phyloP scores from a whole-genome alignment of 345 rosid species.

The Linum lewisii region DNA sequence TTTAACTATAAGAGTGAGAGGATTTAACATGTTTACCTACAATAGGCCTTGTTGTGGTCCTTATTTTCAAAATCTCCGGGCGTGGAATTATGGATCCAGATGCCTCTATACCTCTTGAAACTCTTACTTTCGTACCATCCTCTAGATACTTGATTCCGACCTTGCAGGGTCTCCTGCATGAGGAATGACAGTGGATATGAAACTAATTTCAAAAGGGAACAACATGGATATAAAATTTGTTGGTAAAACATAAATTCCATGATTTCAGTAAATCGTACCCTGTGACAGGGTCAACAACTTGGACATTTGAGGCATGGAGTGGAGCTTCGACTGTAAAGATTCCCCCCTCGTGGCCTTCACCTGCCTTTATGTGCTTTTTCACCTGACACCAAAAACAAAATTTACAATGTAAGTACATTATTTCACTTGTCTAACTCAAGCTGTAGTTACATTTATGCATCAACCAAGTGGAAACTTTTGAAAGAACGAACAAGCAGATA shows the following conservation, averaged over 20 bases:
- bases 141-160: constrained; percentile 73
- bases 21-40: constrained; percentile 36
- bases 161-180: constrained; percentile 78
- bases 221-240: no score
- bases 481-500: neutral
- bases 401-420: neutral
- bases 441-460: neutral
- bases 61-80: constrained; percentile 83
- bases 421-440: neutral
- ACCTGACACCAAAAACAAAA: constrained; percentile 30
- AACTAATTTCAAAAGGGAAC: no score
- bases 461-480: neutral
- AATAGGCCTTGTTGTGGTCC: constrained; percentile 82
- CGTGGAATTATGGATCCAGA: constrained; percentile 87
- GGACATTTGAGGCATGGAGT: constrained; percentile 89
- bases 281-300: constrained; percentile 85
- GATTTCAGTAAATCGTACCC: constrained; percentile 36
- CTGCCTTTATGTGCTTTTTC: constrained; percentile 80
- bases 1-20: neutral
- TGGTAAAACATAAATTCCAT: neutral
- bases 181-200: no score
- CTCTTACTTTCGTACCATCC: constrained; percentile 97
- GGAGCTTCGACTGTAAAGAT: constrained; percentile 94
- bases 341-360: constrained; percentile 93
- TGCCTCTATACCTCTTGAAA: constrained; percentile 75